Percentiles rank a stretch among this genome's conserved stretches.
These are phyloP conservation scores for Acanthamoeba polyphaga DNA, from an alignment of 208 protist species.

Conservation along the genomic window DNA sequence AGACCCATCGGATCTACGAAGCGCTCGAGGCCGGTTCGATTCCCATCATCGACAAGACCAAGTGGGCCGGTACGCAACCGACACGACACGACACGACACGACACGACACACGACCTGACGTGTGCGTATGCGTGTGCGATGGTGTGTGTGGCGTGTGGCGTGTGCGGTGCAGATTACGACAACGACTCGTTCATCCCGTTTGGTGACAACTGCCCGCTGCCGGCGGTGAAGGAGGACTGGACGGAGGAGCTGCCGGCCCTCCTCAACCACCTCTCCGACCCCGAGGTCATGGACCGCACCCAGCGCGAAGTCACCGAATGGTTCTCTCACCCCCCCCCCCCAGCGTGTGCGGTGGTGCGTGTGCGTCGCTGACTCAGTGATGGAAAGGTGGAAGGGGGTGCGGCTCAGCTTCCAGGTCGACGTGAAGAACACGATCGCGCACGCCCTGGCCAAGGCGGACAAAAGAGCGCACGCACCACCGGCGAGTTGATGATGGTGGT, in stretches of 20 bases:
- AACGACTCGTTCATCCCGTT: constrained; percentile 53
- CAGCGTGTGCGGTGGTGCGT: no score
- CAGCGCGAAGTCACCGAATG: constrained; percentile 19
- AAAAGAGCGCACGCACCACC: not conserved
- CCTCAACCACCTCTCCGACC: constrained; percentile 48
- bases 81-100: not conserved
- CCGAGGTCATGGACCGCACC: constrained; percentile 11
- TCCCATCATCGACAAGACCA: constrained; percentile 56
- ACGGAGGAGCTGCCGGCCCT: constrained; percentile 45
- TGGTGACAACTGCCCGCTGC: constrained; percentile 64
- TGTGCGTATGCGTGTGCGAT: no score
- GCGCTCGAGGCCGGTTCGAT: constrained; percentile 46
- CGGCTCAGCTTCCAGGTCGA: not conserved
- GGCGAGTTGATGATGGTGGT: not conserved
- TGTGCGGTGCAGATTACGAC: not conserved
- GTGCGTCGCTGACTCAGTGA: not conserved
- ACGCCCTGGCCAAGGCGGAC: not conserved
- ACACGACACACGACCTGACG: not conserved
- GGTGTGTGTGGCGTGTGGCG: not conserved
- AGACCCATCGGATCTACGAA: constrained; percentile 43
- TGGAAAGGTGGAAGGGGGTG: not conserved
- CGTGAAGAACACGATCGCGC: constrained; percentile 4
- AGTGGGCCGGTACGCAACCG: constrained; percentile 2
- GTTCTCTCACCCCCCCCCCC: not conserved
- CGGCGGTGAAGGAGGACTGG: constrained; percentile 26